A percentile compares a stretch with the other conserved stretches of the same genome.
phyloP scores from a whole-genome alignment of 2,329 filamentous ascomycete species.

The Anthostomella pinea region DNA sequence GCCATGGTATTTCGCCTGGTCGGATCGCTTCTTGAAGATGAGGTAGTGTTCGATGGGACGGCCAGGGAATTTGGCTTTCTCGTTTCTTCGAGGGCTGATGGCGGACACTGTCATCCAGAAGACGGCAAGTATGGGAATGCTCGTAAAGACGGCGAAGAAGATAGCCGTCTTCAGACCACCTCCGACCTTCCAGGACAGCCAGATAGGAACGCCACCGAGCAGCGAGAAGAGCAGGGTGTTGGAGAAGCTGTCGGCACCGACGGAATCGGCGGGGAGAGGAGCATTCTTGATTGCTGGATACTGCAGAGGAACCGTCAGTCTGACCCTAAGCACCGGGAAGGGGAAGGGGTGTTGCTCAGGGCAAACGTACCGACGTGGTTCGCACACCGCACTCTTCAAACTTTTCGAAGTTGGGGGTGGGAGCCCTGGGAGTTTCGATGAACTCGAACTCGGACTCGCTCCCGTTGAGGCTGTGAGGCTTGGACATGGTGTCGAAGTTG shows the following conservation, averaged over 20 bases:
- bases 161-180: constrained; percentile 85
- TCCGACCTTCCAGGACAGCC: constrained; percentile 76
- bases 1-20: constrained; percentile 67
- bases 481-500: constrained; percentile 43
- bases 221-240: constrained; percentile 72
- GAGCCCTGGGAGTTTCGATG: constrained; percentile 54
- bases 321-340: too few species aligned
- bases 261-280: constrained; percentile 84
- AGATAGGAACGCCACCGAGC: constrained; percentile 70
- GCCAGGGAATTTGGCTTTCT: constrained; percentile 84
- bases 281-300: constrained; percentile 90
- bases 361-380: constrained; percentile 49
- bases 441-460: constrained; percentile 62
- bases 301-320: constrained; percentile 44
- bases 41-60: constrained; percentile 89
- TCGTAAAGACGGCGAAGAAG: constrained; percentile 78
- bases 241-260: constrained; percentile 83
- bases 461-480: constrained; percentile 45
- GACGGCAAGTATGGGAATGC: constrained; percentile 72
- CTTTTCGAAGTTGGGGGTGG: constrained; percentile 48
- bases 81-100: constrained; percentile 84
- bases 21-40: constrained; percentile 67
- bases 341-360: too few species aligned
- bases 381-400: constrained; percentile 53
- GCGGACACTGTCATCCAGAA: constrained; percentile 82